phyloP scores from a whole-genome alignment of 2,329 filamentous ascomycete species.

The Anthostomella pinea region DNA sequence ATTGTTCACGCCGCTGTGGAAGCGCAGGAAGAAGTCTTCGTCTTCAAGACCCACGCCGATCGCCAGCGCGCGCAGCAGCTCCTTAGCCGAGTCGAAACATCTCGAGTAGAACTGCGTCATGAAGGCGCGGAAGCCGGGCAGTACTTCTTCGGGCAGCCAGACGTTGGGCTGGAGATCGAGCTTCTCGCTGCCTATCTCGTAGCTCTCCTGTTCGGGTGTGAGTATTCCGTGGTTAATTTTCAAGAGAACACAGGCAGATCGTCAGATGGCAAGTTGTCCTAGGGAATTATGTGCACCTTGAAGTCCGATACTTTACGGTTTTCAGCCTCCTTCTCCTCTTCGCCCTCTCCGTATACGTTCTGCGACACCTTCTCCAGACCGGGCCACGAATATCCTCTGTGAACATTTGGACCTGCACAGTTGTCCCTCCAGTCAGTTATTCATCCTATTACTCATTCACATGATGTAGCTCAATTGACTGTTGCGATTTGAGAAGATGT shows the following conservation, averaged over 20 bases:
- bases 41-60: constrained; percentile 45
- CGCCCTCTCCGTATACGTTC: constrained; percentile 37
- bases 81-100: constrained; percentile 40
- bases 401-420: constrained; percentile 40
- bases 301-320: constrained; percentile 46
- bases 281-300: constrained; percentile 39
- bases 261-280: background rate
- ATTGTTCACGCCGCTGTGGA: constrained; percentile 55
- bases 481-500: background rate
- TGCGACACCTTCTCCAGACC: constrained; percentile 53
- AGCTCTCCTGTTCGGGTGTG: constrained; percentile 43
- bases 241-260: too few species aligned
- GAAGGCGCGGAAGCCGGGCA: constrained; percentile 46
- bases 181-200: constrained; percentile 48
- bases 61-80: constrained; percentile 45
- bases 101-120: constrained; percentile 49
- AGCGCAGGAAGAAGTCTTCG: constrained; percentile 41
- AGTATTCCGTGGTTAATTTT: constrained; percentile 2
- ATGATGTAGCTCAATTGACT: background rate
- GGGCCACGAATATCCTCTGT: constrained; percentile 55
- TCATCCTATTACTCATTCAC: background rate
- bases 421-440: constrained; percentile 2
- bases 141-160: constrained; percentile 43
- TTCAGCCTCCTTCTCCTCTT: constrained; percentile 39
- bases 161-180: constrained; percentile 45